These are phyloP conservation scores for Orbilia oligospora DNA, from an alignment of 2,329 filamentous ascomycete genomes.

Conservation along the genomic window DNA sequence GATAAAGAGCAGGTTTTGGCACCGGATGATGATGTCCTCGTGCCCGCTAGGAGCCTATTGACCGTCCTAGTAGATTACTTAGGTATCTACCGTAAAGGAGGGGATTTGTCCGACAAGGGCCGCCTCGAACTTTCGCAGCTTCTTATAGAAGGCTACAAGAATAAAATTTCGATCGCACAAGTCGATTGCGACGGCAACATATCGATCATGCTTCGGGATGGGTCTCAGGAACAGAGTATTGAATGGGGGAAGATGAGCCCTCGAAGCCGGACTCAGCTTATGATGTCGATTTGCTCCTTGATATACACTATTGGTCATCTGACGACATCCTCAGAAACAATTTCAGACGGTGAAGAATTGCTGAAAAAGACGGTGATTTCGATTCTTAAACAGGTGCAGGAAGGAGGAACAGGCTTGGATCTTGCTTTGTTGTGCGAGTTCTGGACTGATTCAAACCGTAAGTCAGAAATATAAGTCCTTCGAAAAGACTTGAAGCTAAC, in stretches of 20 bases:
- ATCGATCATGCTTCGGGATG: slow-evolving; percentile 41
- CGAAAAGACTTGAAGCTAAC: slow-evolving; percentile 33
- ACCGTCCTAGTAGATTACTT: slow-evolving; percentile 51
- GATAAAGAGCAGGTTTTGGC: slow-evolving; percentile 25
- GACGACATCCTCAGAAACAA: slow-evolving; percentile 44
- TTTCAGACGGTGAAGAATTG: slow-evolving; percentile 44
- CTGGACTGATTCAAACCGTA: slow-evolving; percentile 52
- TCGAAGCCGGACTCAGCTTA: slow-evolving; percentile 43
- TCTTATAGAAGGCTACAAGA: slow-evolving; percentile 29
- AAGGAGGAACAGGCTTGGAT: slow-evolving; percentile 34
- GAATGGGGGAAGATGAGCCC: slow-evolving; percentile 45
- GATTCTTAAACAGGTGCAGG: slow-evolving; percentile 20
- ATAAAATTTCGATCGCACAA: slow-evolving; percentile 46
- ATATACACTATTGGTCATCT: slow-evolving; percentile 50
- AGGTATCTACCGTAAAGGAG: slow-evolving; percentile 7
- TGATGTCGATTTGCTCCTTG: slow-evolving; percentile 47
- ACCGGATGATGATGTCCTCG: slow-evolving; percentile 37
- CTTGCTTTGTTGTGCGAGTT: slow-evolving; percentile 47
- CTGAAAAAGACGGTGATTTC: slow-evolving; percentile 41
- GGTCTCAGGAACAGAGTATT: neutral
- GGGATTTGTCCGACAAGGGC: neutral
- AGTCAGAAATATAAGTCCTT: neutral
- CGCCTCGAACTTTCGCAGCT: slow-evolving; percentile 43
- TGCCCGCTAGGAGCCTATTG: slow-evolving; percentile 53
- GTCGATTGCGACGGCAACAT: slow-evolving; percentile 29